These are phyloP conservation scores for Microdochium trichocladiopsis DNA, from an alignment of 2,329 filamentous ascomycete species.

Conservation along the genomic window DNA sequence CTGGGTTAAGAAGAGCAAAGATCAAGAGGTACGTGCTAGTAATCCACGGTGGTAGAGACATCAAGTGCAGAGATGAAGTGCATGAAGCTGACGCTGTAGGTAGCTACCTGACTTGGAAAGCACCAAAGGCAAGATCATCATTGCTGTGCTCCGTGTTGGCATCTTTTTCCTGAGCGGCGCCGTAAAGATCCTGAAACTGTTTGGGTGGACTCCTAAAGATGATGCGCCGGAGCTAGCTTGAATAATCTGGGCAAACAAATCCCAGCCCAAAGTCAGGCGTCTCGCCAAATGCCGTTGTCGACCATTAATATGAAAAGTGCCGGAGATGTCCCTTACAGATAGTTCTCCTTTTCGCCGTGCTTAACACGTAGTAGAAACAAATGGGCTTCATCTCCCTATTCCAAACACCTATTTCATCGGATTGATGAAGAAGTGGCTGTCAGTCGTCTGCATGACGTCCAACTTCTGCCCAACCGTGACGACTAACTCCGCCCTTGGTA, in stretches of 20 bases:
- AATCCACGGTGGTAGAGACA: too few species aligned
- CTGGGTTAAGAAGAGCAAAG: constrained; percentile 5
- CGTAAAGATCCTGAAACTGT: background rate
- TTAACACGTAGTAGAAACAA: too few species aligned
- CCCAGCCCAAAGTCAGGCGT: too few species aligned
- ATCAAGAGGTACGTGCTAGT: background rate
- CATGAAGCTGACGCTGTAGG: background rate
- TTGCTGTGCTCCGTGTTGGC: background rate
- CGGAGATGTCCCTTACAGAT: too few species aligned
- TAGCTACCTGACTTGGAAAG: background rate
- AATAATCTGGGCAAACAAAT: too few species aligned
- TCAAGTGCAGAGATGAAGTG: too few species aligned
- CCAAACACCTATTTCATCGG: background rate
- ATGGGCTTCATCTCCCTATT: too few species aligned
- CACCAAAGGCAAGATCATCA: background rate
- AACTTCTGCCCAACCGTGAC: constrained; percentile 52
- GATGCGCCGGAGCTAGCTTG: constrained; percentile 1
- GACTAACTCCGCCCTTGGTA: constrained; percentile 45
- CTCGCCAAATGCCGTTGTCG: too few species aligned
- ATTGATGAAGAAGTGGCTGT: constrained; percentile 33
- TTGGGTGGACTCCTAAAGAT: constrained; percentile 2
- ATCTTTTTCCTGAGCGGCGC: background rate
- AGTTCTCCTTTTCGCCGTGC: too few species aligned
- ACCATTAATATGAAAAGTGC: too few species aligned
- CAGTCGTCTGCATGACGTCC: constrained; percentile 49